Conservation (phyloP, 2,329 filamentous ascomycete species). For the Gaeumannomyces tritici region DNA sequence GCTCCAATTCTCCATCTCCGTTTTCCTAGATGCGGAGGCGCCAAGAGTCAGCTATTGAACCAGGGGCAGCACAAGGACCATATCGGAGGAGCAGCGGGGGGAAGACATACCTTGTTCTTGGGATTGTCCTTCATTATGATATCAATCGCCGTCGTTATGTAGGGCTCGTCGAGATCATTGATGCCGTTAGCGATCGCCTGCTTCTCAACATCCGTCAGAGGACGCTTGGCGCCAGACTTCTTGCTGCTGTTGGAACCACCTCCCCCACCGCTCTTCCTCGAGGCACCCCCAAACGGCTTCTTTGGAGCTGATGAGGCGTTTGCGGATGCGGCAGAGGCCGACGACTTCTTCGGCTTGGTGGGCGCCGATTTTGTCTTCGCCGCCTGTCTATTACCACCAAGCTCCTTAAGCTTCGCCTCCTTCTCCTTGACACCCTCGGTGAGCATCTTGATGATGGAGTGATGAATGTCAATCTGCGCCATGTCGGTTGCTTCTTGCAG, state of each 20-base stretch:
- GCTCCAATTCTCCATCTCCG: constrained; percentile 47
- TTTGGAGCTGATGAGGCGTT: constrained; percentile 22
- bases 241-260: constrained; percentile 26
- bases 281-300: constrained; percentile 15
- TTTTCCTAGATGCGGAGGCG: constrained; percentile 41
- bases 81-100: too few relatives aligned
- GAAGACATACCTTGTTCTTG: constrained; percentile 54
- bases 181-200: constrained; percentile 84
- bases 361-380: constrained; percentile 38
- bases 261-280: constrained; percentile 32
- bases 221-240: constrained; percentile 43
- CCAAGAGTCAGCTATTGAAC: not conserved
- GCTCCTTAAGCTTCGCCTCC: constrained; percentile 49
- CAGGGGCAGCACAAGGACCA: not conserved
- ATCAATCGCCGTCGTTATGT: constrained; percentile 71
- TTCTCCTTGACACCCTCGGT: constrained; percentile 67
- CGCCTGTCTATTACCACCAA: constrained; percentile 47
- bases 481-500: constrained; percentile 40
- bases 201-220: constrained; percentile 72
- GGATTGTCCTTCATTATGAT: constrained; percentile 78
- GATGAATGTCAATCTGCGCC: constrained; percentile 43
- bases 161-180: constrained; percentile 66
- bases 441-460: constrained; percentile 53
- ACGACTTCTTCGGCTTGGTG: constrained; percentile 43
- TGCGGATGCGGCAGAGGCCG: constrained; percentile 9